Evolutionary conservation across 768 basidiomycete genomes (phyloP).

Genomic region (Russula earlei): DNA sequence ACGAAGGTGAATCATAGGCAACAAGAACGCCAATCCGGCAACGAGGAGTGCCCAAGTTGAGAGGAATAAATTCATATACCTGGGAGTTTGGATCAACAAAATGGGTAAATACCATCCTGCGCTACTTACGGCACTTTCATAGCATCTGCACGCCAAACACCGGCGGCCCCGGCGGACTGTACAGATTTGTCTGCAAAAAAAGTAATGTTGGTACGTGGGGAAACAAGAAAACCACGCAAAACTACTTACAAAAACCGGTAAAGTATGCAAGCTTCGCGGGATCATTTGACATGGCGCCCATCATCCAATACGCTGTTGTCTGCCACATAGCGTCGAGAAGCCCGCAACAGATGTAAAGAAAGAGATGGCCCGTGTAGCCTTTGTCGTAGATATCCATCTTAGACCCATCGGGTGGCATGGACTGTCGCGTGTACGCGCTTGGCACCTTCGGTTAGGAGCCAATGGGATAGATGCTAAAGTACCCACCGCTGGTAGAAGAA

Average conservation of each 20-base stretch:
- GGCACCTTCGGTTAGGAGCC: slow-evolving; percentile 16
- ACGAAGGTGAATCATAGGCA: slow-evolving; percentile 66
- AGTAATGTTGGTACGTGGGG: not conserved
- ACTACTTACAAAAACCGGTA: slow-evolving; percentile 64
- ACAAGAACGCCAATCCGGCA: slow-evolving; percentile 52
- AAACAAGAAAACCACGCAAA: not conserved
- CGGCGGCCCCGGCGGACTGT: slow-evolving; percentile 70
- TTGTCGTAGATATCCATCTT: slow-evolving; percentile 54
- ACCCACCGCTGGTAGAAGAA: slow-evolving; percentile 65
- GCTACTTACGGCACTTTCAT: slow-evolving; percentile 46
- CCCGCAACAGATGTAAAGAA: slow-evolving; percentile 64
- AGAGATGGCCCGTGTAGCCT: slow-evolving; percentile 44
- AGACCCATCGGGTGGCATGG: slow-evolving; percentile 29
- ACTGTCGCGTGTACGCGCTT: slow-evolving; percentile 52
- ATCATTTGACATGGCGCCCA: slow-evolving; percentile 82
- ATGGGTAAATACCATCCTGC: not conserved
- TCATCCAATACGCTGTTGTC: slow-evolving; percentile 71
- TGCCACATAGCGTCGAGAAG: slow-evolving; percentile 82
- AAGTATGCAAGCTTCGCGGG: slow-evolving; percentile 72
- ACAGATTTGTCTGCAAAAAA: slow-evolving; percentile 51
- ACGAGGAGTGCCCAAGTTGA: slow-evolving; percentile 68
- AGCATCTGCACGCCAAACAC: slow-evolving; percentile 63
- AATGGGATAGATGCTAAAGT: not conserved
- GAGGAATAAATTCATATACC: slow-evolving; percentile 61
- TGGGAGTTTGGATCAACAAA: slow-evolving; percentile 17